These are phyloP conservation scores for Coriolopsis trogii DNA, from an alignment of 1,284 basidiomycete genomes.

Conservation along the genomic window DNA sequence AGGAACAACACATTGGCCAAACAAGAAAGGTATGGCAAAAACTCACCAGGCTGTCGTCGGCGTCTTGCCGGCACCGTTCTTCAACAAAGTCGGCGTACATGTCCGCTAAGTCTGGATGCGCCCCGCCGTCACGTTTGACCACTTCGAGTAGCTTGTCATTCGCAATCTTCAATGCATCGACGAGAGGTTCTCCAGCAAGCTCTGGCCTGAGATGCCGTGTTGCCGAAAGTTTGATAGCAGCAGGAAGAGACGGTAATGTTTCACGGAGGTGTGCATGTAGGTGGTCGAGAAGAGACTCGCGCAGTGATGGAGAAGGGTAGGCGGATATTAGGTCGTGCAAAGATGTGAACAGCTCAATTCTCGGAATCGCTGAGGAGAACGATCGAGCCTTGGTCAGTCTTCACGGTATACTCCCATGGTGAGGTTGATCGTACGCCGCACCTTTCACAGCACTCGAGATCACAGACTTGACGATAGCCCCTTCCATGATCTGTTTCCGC, in stretches of 20 bases:
- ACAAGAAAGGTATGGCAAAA: neutral
- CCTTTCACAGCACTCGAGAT: constrained; percentile 69
- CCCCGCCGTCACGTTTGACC: constrained; percentile 26
- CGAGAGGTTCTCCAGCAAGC: constrained; percentile 47
- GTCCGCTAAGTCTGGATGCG: constrained; percentile 40
- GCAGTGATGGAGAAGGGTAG: constrained; percentile 56
- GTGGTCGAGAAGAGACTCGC: constrained; percentile 53
- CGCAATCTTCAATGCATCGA: constrained; percentile 58
- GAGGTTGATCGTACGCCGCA: constrained; percentile 34
- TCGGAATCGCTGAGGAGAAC: constrained; percentile 60
- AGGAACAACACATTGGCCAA: neutral
- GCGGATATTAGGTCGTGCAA: constrained; percentile 55
- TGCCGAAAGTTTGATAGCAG: constrained; percentile 56
- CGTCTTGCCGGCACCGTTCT: constrained; percentile 51
- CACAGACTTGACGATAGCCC: constrained; percentile 72
- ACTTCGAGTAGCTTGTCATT: constrained; percentile 56
- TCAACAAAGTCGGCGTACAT: constrained; percentile 61
- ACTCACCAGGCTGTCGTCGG: constrained; percentile 61
- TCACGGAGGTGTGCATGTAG: constrained; percentile 52
- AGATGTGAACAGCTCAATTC: constrained; percentile 57
- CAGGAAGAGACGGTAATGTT: constrained; percentile 49
- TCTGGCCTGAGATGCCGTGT: constrained; percentile 45
- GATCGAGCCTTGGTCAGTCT: constrained; percentile 7
- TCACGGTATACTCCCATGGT: neutral
- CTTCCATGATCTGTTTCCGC: constrained; percentile 64